Conservation (phyloP, 108 stramenopile genomes). For the Pinguiococcus pyrenoidosus region DNA sequence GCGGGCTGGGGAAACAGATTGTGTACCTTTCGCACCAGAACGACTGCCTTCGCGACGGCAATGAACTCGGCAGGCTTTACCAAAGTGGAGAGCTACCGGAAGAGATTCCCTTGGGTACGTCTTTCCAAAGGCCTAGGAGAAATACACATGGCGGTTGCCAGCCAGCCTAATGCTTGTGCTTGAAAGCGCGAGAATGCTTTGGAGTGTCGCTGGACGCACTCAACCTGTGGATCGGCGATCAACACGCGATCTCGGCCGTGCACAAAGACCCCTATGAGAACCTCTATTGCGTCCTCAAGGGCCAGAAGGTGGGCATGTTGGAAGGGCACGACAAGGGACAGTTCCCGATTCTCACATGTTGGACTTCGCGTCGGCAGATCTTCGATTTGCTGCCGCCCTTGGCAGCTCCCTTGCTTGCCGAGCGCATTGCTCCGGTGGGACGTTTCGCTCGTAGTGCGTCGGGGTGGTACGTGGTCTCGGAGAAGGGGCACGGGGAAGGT, state of each 20-base stretch:
- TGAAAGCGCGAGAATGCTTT: constrained; percentile 14
- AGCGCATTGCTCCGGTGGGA: constrained; percentile 17
- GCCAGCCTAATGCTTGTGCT: too few species aligned
- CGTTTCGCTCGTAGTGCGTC: background rate
- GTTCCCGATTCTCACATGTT: too few species aligned
- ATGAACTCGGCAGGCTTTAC: too few species aligned
- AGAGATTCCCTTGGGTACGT: too few species aligned
- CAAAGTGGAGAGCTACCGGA: too few species aligned
- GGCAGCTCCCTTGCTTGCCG: constrained; percentile 56
- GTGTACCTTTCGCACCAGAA: constrained; percentile 61
- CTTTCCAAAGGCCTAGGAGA: too few species aligned
- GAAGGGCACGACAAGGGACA: too few species aligned
- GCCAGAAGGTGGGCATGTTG: too few species aligned
- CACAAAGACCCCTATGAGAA: constrained; percentile 97
- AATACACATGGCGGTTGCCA: too few species aligned
- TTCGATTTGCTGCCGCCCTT: constrained; percentile 76
- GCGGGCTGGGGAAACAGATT: too few species aligned
- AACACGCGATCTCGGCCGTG: constrained; percentile 63
- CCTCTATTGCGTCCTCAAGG: constrained; percentile 69
- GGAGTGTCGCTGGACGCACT: constrained; percentile 63
- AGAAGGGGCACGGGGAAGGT: background rate
- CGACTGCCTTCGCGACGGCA: constrained; percentile 64
- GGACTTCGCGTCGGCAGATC: too few species aligned
- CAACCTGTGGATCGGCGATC: constrained; percentile 90
- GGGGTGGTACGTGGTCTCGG: background rate